Conservation (phyloP, 139 green algal genomes). For the Marvania coccoides region DNA sequence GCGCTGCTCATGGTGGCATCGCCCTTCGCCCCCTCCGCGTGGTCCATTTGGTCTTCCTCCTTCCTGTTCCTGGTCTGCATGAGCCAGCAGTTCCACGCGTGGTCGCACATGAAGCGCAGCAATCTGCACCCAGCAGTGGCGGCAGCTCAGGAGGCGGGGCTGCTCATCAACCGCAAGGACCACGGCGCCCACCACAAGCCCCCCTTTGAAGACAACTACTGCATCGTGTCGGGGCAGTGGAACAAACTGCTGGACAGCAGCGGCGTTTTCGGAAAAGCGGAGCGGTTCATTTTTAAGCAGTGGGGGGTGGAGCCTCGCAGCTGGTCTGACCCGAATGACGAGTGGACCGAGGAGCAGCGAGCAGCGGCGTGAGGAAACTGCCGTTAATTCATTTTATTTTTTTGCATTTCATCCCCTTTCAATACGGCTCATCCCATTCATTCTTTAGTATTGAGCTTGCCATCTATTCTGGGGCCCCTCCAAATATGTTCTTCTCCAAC, state of each 20-base stretch:
- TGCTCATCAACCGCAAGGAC: slow-evolving; percentile 70
- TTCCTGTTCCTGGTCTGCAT: slow-evolving; percentile 79
- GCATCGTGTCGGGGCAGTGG: slow-evolving; percentile 89
- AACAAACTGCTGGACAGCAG: slow-evolving; percentile 78
- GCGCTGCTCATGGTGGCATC: slow-evolving; percentile 21
- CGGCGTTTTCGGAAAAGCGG: slow-evolving; percentile 32
- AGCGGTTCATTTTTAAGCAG: slow-evolving; percentile 43
- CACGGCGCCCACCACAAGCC: slow-evolving; percentile 90
- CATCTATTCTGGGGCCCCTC: too few relatives aligned
- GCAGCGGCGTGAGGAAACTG: not conserved
- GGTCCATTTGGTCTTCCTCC: slow-evolving; percentile 56
- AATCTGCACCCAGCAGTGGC: slow-evolving; percentile 63
- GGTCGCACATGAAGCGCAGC: slow-evolving; percentile 86
- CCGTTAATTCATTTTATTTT: slow-evolving; percentile 3
- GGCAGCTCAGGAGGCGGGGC: slow-evolving; percentile 47
- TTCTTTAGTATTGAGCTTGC: too few relatives aligned
- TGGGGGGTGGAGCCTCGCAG: slow-evolving; percentile 85
- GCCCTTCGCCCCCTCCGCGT: slow-evolving; percentile 23
- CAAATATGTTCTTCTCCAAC: too few relatives aligned
- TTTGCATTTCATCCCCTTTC: too few relatives aligned
- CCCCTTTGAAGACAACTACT: slow-evolving; percentile 96
- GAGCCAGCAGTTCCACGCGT: slow-evolving; percentile 96
- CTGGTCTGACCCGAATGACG: slow-evolving; percentile 59
- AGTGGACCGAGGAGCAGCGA: slow-evolving; percentile 21
- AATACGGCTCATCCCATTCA: too few relatives aligned